phyloP scores from a whole-genome alignment of 1,139 yeast species.

The Waltiozyma sp. region DNA sequence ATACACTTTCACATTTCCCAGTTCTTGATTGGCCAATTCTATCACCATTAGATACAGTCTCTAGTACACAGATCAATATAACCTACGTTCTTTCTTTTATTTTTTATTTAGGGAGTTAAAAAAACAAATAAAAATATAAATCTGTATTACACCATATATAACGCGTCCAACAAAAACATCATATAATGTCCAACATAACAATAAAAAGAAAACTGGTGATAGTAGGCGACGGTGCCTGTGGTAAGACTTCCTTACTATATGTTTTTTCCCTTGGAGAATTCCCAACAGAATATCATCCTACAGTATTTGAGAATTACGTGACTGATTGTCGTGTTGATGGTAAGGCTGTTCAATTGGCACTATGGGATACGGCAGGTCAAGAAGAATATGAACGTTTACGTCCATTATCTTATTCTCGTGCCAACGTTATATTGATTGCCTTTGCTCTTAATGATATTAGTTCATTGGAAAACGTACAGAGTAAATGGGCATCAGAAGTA shows the following conservation, averaged over 20 bases:
- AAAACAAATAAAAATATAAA: too few species aligned
- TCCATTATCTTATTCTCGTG: conserved; percentile 83
- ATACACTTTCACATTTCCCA: too few species aligned
- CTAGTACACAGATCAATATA: too few species aligned
- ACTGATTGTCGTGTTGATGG: conserved; percentile 96
- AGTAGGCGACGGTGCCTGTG: conserved; percentile 96
- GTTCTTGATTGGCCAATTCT: too few species aligned
- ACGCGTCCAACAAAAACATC: too few species aligned
- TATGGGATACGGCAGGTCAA: conserved; percentile 99
- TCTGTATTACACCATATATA: too few species aligned
- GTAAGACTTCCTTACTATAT: conserved; percentile 82
- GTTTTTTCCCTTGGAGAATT: conserved; percentile 96
- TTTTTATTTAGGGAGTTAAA: too few species aligned
- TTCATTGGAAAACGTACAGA: conserved; percentile 87
- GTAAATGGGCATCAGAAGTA: conserved; percentile 95
- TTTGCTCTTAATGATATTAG: conserved; percentile 91
- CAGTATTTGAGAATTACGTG: conserved; percentile 94
- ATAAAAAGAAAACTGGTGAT: conserved; percentile 89
- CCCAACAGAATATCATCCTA: conserved; percentile 97
- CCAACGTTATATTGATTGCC: conserved; percentile 94
- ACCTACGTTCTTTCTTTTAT: too few species aligned
- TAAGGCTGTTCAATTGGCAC: conserved; percentile 79
- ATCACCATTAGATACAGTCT: too few species aligned
- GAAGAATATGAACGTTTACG: conserved; percentile 93
- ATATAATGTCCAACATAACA: too few species aligned